phyloP scores from a whole-genome alignment of 192 early-diverging fungal species.

The Entrophospora sp. region DNA sequence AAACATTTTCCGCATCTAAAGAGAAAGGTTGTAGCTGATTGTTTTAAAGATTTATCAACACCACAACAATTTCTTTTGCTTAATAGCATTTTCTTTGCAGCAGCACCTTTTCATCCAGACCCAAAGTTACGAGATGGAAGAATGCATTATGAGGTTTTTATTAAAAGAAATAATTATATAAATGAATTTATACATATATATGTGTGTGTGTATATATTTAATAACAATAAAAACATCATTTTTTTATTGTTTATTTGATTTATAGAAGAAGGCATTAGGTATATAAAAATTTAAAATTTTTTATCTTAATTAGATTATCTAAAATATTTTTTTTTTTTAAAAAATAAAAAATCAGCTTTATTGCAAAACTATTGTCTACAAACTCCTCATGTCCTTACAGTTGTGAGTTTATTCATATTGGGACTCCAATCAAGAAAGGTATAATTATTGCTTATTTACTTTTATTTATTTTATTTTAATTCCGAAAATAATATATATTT shows the following conservation, averaged over 20 bases:
- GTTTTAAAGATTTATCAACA: slow-evolving; percentile 5
- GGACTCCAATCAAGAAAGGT: slow-evolving; percentile 14
- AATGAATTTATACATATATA: no score
- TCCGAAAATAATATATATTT: no score
- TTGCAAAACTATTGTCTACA: slow-evolving; percentile 9
- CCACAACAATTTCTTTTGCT: slow-evolving; percentile 21
- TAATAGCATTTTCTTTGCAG: slow-evolving; percentile 18
- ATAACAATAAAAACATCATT: no score
- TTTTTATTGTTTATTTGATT: neutral
- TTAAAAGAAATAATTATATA: no score
- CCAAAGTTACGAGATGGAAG: neutral
- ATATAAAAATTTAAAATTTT: neutral
- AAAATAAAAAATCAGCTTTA: slow-evolving; percentile 9
- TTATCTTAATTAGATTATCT: neutral
- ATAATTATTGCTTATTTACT: neutral
- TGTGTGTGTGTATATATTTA: no score
- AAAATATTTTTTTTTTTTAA: no score
- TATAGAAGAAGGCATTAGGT: slow-evolving; percentile 10
- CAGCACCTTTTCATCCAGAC: slow-evolving; percentile 12
- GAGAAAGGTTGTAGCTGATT: slow-evolving; percentile 10
- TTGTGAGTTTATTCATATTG: slow-evolving; percentile 18
- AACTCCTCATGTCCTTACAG: slow-evolving; percentile 20
- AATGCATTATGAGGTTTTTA: slow-evolving; percentile 8
- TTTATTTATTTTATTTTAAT: neutral
- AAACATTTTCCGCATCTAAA: slow-evolving; percentile 13